Percentiles rank a stretch among this genome's conserved stretches.
phyloP scores from a whole-genome alignment of 345 rosid species.

The Syzygium grande region DNA sequence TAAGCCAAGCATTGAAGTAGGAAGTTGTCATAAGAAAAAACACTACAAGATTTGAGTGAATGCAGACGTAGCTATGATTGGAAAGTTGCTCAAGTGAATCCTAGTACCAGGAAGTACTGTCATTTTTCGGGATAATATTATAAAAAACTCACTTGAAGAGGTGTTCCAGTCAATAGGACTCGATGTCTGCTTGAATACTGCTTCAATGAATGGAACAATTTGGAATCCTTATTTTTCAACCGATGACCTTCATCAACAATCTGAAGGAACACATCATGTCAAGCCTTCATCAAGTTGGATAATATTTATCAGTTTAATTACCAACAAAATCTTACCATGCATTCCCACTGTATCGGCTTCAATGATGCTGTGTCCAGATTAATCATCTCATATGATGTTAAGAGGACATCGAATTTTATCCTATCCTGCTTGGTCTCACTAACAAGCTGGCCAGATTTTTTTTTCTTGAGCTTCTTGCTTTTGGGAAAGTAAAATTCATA shows the following conservation, averaged over 20 bases:
- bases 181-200: constrained; percentile 90
- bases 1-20: background rate
- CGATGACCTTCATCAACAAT: constrained; percentile 99
- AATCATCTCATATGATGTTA: constrained; percentile 98
- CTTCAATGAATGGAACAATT: constrained; percentile 81
- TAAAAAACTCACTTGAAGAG: constrained; percentile 73
- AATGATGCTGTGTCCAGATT: constrained; percentile 72
- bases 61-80: background rate
- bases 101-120: background rate
- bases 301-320: constrained; percentile 11
- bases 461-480: constrained; percentile 71
- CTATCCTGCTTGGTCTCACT: constrained; percentile 89
- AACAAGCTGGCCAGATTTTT: constrained; percentile 76
- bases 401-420: constrained; percentile 94
- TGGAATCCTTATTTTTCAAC: constrained; percentile 95
- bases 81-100: background rate
- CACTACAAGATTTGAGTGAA: background rate
- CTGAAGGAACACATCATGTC: constrained; percentile 32
- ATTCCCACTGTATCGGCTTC: constrained; percentile 94
- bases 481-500: constrained; percentile 85
- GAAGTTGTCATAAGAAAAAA: background rate
- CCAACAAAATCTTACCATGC: constrained; percentile 62
- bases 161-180: constrained; percentile 95
- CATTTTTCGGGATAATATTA: constrained; percentile 3
- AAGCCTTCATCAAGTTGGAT: constrained; percentile 2